Conservation (phyloP, 495 filamentous ascomycete genomes). For the Aspergillus olivimuriae region DNA sequence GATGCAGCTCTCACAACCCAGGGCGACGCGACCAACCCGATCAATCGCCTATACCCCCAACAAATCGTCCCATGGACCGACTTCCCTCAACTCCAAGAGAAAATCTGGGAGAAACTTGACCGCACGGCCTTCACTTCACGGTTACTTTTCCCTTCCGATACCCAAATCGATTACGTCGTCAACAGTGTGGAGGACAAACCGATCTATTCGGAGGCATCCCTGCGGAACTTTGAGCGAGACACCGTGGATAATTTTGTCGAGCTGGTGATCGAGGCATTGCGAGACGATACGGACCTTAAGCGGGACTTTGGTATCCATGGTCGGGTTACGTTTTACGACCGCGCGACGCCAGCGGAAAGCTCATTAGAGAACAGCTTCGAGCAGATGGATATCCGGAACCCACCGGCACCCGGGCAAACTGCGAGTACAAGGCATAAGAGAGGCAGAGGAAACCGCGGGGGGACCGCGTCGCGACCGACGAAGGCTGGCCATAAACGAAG, state of each 20-base stretch:
- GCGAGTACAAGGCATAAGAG: conserved; percentile 11
- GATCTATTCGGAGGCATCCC: conserved; percentile 22
- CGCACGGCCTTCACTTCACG: conserved; percentile 13
- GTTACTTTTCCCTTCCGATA: conserved; percentile 14
- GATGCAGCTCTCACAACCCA: conserved; percentile 20
- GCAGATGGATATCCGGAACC: conserved; percentile 15
- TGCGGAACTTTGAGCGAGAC: conserved; percentile 22
- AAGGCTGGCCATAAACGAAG: conserved; percentile 8
- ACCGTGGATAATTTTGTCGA: conserved; percentile 23
- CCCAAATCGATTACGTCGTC: conserved; percentile 16
- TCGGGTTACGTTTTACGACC: conserved; percentile 19
- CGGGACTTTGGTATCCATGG: conserved; percentile 19
- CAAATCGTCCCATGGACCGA: conserved; percentile 19
- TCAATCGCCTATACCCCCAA: conserved; percentile 19
- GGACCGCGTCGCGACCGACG: conserved; percentile 11
- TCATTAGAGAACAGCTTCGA: conserved; percentile 18
- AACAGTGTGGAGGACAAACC: conserved; percentile 17
- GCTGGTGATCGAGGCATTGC: conserved; percentile 17
- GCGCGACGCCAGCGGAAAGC: conserved; percentile 8
- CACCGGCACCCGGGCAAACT: conserved; percentile 10
- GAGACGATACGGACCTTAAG: conserved; percentile 15
- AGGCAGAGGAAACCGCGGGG: conserved; percentile 16
- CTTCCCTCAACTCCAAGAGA: conserved; percentile 19
- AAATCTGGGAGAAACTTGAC: conserved; percentile 18
- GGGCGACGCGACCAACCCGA: conserved; percentile 16